These are phyloP conservation scores for Acanthamoeba quina DNA, from an alignment of 208 protist species.

Conservation along the genomic window DNA sequence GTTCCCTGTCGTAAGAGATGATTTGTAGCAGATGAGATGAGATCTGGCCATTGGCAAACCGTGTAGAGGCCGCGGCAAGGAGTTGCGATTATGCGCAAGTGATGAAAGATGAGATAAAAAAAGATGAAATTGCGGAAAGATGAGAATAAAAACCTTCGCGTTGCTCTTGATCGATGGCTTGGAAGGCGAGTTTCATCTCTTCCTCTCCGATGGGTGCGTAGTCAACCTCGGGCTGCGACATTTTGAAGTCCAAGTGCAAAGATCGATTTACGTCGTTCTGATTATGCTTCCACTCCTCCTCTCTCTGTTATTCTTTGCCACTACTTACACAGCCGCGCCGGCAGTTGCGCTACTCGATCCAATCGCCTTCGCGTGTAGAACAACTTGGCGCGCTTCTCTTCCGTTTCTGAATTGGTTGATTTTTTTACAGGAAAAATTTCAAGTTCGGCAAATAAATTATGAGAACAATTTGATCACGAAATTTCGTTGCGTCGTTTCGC, in stretches of 20 bases:
- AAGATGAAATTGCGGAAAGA: background rate
- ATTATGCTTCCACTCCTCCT: background rate
- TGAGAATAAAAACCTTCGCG: background rate
- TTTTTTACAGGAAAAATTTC: too few species aligned
- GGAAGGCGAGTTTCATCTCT: constrained; percentile 48
- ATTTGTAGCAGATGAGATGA: background rate
- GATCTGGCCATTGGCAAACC: background rate
- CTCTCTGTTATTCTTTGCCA: too few species aligned
- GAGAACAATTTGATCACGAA: background rate
- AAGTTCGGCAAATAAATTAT: background rate
- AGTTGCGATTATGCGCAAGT: background rate
- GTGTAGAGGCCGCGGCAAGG: background rate
- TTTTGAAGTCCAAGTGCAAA: background rate
- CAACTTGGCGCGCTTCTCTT: too few species aligned
- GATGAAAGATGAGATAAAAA: background rate
- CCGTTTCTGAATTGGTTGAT: too few species aligned
- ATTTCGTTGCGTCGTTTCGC: background rate
- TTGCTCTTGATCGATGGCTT: constrained; percentile 27
- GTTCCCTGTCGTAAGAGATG: background rate
- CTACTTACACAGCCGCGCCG: too few species aligned
- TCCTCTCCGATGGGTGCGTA: constrained; percentile 21
- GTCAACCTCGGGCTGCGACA: constrained; percentile 50
- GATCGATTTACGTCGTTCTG: background rate
- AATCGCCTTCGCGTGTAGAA: too few species aligned
- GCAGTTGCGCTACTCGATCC: too few species aligned